Conservation (phyloP, 805 yeast species). For the Debaryomyces hansenii region DNA sequence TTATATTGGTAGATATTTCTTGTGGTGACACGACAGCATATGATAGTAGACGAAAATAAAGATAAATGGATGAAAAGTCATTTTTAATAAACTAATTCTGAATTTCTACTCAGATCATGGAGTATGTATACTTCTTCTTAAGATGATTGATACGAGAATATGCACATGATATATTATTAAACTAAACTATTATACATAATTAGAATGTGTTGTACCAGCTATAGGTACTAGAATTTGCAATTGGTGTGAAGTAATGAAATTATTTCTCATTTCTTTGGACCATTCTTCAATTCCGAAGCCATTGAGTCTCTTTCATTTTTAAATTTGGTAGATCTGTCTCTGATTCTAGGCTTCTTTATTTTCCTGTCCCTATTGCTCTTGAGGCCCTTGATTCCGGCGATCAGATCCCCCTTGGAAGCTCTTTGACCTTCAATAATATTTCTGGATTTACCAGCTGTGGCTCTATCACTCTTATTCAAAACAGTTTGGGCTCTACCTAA, state of each 20-base stretch:
- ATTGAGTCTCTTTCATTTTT: constrained; percentile 18
- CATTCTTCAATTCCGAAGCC: not conserved
- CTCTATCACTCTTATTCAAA: constrained; percentile 78
- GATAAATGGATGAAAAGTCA: too few relatives aligned
- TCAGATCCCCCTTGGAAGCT: constrained; percentile 65
- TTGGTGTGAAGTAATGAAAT: not conserved
- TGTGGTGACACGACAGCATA: too few relatives aligned
- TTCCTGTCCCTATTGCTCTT: constrained; percentile 34
- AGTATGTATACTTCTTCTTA: too few relatives aligned
- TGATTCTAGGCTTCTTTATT: constrained; percentile 58
- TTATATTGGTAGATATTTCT: too few relatives aligned
- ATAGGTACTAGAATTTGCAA: not conserved
- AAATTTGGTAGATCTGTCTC: constrained; percentile 54
- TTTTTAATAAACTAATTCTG: too few relatives aligned
- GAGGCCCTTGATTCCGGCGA: constrained; percentile 62
- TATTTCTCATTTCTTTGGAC: not conserved
- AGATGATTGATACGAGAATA: not conserved
- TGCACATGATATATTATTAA: not conserved
- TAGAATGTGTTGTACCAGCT: not conserved
- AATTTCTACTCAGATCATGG: too few relatives aligned
- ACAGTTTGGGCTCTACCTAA: constrained; percentile 77
- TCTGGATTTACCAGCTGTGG: constrained; percentile 53
- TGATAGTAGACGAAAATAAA: too few relatives aligned
- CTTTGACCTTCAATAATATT: constrained; percentile 70
- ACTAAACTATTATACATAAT: not conserved